These are phyloP conservation scores for Fraxinus platypoda DNA, from an alignment of 305 asterid species.

Conservation along the genomic window DNA sequence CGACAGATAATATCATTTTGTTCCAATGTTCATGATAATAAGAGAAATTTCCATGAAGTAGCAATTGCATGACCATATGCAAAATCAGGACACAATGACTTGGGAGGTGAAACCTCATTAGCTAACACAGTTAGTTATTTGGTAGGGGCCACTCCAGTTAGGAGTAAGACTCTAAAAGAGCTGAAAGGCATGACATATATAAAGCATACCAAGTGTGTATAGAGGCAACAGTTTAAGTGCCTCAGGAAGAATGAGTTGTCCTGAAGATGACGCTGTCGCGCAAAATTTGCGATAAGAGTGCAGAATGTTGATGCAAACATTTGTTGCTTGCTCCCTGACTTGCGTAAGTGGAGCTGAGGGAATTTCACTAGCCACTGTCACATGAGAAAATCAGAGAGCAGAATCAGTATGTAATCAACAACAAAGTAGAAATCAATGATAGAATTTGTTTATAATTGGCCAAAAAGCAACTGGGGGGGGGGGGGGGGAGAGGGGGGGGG, in stretches of 20 bases:
- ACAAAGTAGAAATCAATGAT: slow-evolving; percentile 11
- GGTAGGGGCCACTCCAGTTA: slow-evolving; percentile 15
- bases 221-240: slow-evolving; percentile 85
- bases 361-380: slow-evolving; percentile 73
- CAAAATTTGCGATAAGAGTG: slow-evolving; percentile 79
- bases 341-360: slow-evolving; percentile 66
- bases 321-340: slow-evolving; percentile 76
- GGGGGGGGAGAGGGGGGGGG: neutral
- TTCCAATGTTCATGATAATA: neutral
- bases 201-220: slow-evolving; percentile 69
- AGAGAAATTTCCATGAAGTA: neutral
- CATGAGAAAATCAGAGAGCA: slow-evolving; percentile 25
- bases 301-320: slow-evolving; percentile 70
- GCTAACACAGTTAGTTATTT: slow-evolving; percentile 4
- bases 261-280: slow-evolving; percentile 77
- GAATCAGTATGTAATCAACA: slow-evolving; percentile 19
- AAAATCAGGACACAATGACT: neutral
- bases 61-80: neutral
- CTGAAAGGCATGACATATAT: neutral
- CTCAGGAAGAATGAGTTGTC: slow-evolving; percentile 84
- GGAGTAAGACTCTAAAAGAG: neutral
- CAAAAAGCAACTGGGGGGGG: neutral
- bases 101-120: neutral
- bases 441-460: neutral
- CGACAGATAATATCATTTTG: neutral